These are phyloP conservation scores for Plectosphaerella sp. DNA, from an alignment of 2,329 filamentous ascomycete genomes.

Conservation along the genomic window DNA sequence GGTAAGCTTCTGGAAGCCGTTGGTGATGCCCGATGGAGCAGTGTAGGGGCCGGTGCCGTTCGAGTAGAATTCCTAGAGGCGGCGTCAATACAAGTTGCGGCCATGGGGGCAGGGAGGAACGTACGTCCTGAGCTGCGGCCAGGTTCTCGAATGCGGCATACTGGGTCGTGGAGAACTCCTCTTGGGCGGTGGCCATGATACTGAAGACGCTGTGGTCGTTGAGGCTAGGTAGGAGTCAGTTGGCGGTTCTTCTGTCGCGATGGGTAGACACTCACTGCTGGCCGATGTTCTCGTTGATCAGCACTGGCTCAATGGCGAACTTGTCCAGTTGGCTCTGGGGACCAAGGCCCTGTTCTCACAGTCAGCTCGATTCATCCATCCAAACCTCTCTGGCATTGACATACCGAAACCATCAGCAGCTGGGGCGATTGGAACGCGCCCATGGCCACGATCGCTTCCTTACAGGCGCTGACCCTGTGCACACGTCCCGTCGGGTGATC, in stretches of 20 bases:
- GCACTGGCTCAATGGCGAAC: constrained; percentile 16
- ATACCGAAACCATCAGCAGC: constrained; percentile 12
- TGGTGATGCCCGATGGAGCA: constrained; percentile 18
- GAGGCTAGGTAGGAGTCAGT: constrained; percentile 8
- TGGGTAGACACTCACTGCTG: constrained; percentile 12
- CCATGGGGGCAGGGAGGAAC: not conserved
- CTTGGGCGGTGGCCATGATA: constrained; percentile 18
- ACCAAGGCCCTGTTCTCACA: constrained; percentile 11
- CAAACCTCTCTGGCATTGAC: not conserved
- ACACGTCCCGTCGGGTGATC: constrained; percentile 15
- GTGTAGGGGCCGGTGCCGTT: constrained; percentile 16
- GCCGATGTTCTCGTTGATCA: constrained; percentile 18
- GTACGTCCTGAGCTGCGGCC: constrained; percentile 11
- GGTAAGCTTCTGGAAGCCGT: constrained; percentile 17
- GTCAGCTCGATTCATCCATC: constrained; percentile 1
- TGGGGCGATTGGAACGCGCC: constrained; percentile 13
- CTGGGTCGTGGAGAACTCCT: constrained; percentile 17
- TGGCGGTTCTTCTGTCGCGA: not conserved
- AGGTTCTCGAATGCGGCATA: constrained; percentile 9
- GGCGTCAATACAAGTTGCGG: not conserved
- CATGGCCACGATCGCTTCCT: constrained; percentile 10
- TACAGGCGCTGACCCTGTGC: constrained; percentile 10
- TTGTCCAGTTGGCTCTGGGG: constrained; percentile 11
- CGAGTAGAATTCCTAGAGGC: constrained; percentile 14
- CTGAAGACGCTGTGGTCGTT: constrained; percentile 22